phyloP scores from a whole-genome alignment of 306 rosid species.

The Alnus glutinosa region DNA sequence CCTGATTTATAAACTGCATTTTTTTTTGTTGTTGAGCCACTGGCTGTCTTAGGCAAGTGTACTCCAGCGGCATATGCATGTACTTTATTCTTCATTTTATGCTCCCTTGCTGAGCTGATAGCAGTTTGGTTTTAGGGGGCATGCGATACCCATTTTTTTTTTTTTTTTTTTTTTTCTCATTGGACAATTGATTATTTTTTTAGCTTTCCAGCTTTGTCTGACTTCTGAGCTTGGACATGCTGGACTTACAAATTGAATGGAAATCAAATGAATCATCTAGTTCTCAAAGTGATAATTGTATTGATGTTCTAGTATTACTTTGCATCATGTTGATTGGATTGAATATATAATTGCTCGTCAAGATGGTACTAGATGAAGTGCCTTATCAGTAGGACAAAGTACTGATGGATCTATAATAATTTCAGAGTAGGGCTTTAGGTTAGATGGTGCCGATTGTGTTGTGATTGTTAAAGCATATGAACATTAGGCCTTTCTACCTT shows the following conservation, averaged over 20 bases:
- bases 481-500: background rate
- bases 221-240: slow-evolving; percentile 36
- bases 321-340: background rate
- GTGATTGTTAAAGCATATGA: too few species aligned
- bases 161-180: slow-evolving; percentile 31
- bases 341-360: background rate
- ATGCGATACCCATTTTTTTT: slow-evolving; percentile 14
- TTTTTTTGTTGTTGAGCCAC: slow-evolving; percentile 11
- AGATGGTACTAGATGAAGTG: background rate
- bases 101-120: slow-evolving; percentile 39
- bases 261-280: slow-evolving; percentile 16
- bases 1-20: slow-evolving; percentile 24
- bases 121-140: slow-evolving; percentile 25
- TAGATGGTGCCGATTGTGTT: too few species aligned
- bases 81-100: slow-evolving; percentile 32
- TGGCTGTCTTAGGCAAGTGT: slow-evolving; percentile 30
- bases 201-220: background rate
- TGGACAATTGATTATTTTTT: slow-evolving; percentile 24
- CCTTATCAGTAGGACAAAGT: background rate
- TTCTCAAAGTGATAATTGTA: background rate
- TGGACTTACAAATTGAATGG: slow-evolving; percentile 14
- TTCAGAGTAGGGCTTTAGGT: too few species aligned
- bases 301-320: slow-evolving; percentile 16
- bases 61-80: slow-evolving; percentile 33
- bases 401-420: background rate